phyloP scores from a whole-genome alignment of 2,329 filamentous ascomycete genomes.

The Chaetomiaceae sp. region DNA sequence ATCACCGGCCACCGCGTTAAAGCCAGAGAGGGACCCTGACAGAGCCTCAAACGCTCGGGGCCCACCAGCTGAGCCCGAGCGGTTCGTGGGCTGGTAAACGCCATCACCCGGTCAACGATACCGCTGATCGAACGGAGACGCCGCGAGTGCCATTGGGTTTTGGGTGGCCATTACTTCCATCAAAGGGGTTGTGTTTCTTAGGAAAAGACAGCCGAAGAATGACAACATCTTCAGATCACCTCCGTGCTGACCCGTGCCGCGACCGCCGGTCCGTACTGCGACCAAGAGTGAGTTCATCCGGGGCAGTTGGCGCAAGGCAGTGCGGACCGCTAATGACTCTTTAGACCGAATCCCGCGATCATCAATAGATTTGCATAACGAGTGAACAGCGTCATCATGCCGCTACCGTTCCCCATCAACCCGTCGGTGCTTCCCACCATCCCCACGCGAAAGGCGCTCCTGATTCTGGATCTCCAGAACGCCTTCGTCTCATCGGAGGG shows the following conservation, averaged over 20 bases:
- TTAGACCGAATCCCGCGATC: neutral
- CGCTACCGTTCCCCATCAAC: slow-evolving; percentile 51
- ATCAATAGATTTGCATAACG: neutral
- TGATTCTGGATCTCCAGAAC: slow-evolving; percentile 83
- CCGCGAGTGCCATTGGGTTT: no score
- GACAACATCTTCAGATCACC: neutral
- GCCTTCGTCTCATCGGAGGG: slow-evolving; percentile 72
- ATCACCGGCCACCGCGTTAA: no score
- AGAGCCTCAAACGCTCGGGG: no score
- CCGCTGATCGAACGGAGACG: no score
- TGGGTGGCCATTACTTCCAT: no score
- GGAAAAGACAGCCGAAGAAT: no score
- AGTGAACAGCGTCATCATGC: slow-evolving; percentile 7
- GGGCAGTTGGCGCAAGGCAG: no score
- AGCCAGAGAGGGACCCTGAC: no score
- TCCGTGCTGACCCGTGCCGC: slow-evolving; percentile 1
- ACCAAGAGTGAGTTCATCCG: neutral
- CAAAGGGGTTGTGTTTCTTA: no score
- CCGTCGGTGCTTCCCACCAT: slow-evolving; percentile 49
- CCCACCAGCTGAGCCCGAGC: no score
- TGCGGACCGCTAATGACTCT: neutral
- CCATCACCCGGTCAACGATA: no score
- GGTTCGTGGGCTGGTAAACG: no score
- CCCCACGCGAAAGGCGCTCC: slow-evolving; percentile 60
- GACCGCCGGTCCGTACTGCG: neutral